Evolutionary conservation across 805 yeast genomes (phyloP).

Genomic region (Danielozyma ontarioensis): DNA sequence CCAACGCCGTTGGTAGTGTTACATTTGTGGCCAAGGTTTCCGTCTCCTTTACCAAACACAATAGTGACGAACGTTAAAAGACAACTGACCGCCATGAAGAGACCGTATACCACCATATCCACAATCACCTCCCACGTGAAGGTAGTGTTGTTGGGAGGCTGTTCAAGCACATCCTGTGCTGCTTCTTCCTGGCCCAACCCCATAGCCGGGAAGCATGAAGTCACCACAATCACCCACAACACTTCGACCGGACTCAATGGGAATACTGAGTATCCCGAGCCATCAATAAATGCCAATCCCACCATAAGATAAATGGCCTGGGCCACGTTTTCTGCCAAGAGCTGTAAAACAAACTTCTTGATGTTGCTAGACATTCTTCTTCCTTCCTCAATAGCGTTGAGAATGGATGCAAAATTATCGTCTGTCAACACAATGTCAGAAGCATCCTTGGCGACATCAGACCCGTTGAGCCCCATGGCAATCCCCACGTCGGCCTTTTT

Average conservation of each 20-base stretch:
- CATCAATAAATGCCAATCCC: constrained; percentile 68
- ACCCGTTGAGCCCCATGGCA: constrained; percentile 26
- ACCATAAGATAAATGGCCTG: constrained; percentile 62
- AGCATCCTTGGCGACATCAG: constrained; percentile 25
- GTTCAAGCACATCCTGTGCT: constrained; percentile 30
- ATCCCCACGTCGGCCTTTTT: constrained; percentile 25
- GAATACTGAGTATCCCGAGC: constrained; percentile 65
- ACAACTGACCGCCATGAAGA: constrained; percentile 39
- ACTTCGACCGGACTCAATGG: constrained; percentile 52
- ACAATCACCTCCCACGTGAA: constrained; percentile 37
- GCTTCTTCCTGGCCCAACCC: constrained; percentile 36
- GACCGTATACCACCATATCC: constrained; percentile 37
- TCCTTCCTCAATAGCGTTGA: constrained; percentile 24
- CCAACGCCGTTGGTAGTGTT: constrained; percentile 18
- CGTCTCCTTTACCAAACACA: constrained; percentile 35
- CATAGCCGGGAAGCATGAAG: constrained; percentile 35
- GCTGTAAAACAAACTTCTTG: constrained; percentile 15
- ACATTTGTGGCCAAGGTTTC: constrained; percentile 33
- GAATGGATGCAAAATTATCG: constrained; percentile 22
- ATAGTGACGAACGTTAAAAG: constrained; percentile 31
- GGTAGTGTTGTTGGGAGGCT: constrained; percentile 32
- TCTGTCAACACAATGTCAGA: constrained; percentile 23
- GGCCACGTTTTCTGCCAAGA: constrained; percentile 28
- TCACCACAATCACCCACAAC: constrained; percentile 30
- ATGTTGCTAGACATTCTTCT: constrained; percentile 17